Percentiles rank a stretch among this genome's conserved stretches.
Evolutionary conservation across 139 green algal genomes (phyloP).

Genomic region (Diplosphaera chodatii): DNA sequence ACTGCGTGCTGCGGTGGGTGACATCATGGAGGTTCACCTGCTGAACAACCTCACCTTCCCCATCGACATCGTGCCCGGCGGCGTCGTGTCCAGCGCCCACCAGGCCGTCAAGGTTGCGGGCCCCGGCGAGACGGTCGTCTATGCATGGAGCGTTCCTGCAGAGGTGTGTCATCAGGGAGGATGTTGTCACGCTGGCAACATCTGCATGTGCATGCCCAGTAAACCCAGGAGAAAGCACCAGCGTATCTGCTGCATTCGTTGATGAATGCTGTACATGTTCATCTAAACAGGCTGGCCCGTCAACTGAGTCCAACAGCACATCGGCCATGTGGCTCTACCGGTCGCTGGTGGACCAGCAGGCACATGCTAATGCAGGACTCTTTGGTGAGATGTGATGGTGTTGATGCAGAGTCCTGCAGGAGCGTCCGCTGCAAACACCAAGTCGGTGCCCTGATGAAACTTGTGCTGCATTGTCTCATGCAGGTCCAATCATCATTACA

Average conservation of each 20-base stretch:
- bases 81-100: background rate
- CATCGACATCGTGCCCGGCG: slow-evolving; percentile 19
- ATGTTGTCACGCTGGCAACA: too few species aligned
- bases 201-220: too few species aligned
- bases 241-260: too few species aligned
- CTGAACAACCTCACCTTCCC: slow-evolving; percentile 27
- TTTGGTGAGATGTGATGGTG: too few species aligned
- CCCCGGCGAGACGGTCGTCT: slow-evolving; percentile 3
- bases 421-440: too few species aligned
- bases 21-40: slow-evolving; percentile 28
- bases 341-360: slow-evolving; percentile 24
- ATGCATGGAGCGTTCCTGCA: slow-evolving; percentile 15
- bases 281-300: slow-evolving; percentile 3
- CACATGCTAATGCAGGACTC: slow-evolving; percentile 46
- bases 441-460: too few species aligned
- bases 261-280: too few species aligned
- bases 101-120: background rate
- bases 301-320: background rate
- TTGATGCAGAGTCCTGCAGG: too few species aligned
- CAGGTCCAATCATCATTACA: slow-evolving; percentile 49
- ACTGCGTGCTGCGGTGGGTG: slow-evolving; percentile 26
- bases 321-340: slow-evolving; percentile 34
- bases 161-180: too few species aligned
- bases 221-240: too few species aligned
- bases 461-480: too few species aligned